Evolutionary conservation across 352 stramenopile genomes (phyloP).

Genomic region (Phytopythium aichiense): DNA sequence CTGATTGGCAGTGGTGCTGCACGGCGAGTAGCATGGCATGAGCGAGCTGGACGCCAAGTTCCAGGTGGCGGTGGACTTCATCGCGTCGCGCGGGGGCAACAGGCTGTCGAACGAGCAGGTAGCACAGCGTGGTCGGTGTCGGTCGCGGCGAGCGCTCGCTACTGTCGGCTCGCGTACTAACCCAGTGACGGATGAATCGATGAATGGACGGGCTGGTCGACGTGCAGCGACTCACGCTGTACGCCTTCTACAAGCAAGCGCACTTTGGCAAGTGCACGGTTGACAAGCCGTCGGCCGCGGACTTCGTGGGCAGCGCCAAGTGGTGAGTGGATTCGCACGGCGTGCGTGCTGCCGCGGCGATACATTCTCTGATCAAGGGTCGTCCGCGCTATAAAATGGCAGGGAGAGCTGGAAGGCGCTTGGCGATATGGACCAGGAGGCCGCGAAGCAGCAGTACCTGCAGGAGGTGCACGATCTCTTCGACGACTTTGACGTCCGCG

Average conservation of each 20-base stretch:
- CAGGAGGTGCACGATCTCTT: slow-evolving; percentile 70
- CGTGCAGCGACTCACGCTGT: slow-evolving; percentile 55
- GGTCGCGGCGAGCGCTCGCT: neutral
- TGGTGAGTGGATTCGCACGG: slow-evolving; percentile 29
- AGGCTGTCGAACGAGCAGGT: slow-evolving; percentile 72
- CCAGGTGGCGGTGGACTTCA: slow-evolving; percentile 67
- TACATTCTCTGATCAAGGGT: neutral
- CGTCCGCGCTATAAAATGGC: neutral
- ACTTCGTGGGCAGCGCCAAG: slow-evolving; percentile 68
- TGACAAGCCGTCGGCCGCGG: slow-evolving; percentile 55
- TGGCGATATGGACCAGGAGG: slow-evolving; percentile 41
- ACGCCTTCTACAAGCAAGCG: slow-evolving; percentile 83
- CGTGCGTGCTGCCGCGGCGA: neutral
- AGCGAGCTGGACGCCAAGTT: slow-evolving; percentile 61
- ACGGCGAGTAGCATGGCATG: slow-evolving; percentile 39
- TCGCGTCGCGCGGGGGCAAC: slow-evolving; percentile 33
- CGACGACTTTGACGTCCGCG: slow-evolving; percentile 55
- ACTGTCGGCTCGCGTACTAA: neutral
- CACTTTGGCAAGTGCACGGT: slow-evolving; percentile 48
- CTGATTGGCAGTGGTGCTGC: slow-evolving; percentile 5
- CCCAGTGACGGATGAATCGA: neutral
- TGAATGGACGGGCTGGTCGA: neutral
- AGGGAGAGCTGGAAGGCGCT: slow-evolving; percentile 72
- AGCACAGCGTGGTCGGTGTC: neutral
- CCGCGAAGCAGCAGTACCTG: slow-evolving; percentile 66